Evolutionary conservation across 2,329 filamentous ascomycete genomes (phyloP).

Genomic region (Fusarium sp.): DNA sequence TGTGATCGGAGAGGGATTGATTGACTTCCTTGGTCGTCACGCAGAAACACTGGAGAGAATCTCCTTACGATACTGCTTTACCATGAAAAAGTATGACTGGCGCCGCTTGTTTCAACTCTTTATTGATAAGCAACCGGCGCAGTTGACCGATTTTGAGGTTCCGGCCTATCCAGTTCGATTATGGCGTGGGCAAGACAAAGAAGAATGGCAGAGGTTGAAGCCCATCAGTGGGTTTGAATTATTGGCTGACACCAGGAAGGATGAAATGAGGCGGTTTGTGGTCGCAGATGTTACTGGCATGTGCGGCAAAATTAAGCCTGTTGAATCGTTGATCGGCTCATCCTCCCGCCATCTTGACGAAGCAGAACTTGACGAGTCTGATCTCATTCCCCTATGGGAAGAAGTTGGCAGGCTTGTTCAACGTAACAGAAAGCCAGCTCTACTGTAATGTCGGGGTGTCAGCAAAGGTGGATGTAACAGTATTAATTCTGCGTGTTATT

Average conservation of each 20-base stretch:
- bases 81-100: neutral
- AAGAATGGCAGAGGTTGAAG: neutral
- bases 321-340: neutral
- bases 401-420: neutral
- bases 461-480: neutral
- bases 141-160: neutral
- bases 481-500: neutral
- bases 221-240: neutral
- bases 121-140: neutral
- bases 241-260: neutral
- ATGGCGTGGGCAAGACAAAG: neutral
- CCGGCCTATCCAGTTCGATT: neutral
- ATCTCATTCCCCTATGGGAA: neutral
- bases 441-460: neutral
- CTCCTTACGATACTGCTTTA: neutral
- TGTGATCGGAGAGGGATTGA: neutral
- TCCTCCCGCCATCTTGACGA: neutral
- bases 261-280: neutral
- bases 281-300: fast-evolving
- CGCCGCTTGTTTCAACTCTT: neutral
- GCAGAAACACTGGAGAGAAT: neutral
- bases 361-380: neutral
- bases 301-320: neutral
- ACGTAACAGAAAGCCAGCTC: neutral
- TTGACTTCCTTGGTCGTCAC: neutral